Base-by-base conservation (phyloP, 2,329 filamentous ascomycete species). In the Fusarium subglutinans region DNA sequence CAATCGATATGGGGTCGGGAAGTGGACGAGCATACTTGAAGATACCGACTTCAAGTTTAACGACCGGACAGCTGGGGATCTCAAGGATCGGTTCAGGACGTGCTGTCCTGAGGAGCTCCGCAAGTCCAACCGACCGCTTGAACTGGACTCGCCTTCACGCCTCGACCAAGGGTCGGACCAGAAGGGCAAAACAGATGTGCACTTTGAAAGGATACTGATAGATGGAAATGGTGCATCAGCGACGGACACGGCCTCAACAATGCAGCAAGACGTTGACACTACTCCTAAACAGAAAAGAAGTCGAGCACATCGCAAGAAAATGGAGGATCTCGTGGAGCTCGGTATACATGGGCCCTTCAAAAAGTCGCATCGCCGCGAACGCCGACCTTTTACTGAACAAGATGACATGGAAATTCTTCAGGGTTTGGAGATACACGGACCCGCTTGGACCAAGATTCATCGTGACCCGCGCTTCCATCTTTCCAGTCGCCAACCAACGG, bases 51-150 rank as follows among this genome's bases (percentile, higher is more conserved):
- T 90, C 77, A 84, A 80, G 17, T 92, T 92, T 81, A 90, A 91
- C 75, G 86, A 85, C 22, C 87, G 90, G 66, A 89, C 87, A 4
- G 89, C 90, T 8, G 89, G 89, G 14, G 90, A 92, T 76, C 79
- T 92, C 57, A 92, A 92, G 78, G 90, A 92, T 79, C 85, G 90
- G 18, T 92, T 92, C 77, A 86, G 90, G 56, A 92, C 90, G 8
- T 92, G 90, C 77, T 92, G 90, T 70, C 90, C 90, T 0, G 86
- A 87, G 40, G 90, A 92, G 78, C 83, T 92, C 43, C 86, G 88
- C 54, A 82, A 82, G 30, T 84, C 83, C 17, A 84, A 80, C 69
- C 81, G 80, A 58, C 59, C 76, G 38, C 55, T 67, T 40, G 58
- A 78, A 66, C 44, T 76, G 74, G 67, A 78, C 69, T 75, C 72